These are phyloP conservation scores for Cutaneotrichosporon spelunceum DNA, from an alignment of 1,284 basidiomycete genomes.

Conservation along the genomic window DNA sequence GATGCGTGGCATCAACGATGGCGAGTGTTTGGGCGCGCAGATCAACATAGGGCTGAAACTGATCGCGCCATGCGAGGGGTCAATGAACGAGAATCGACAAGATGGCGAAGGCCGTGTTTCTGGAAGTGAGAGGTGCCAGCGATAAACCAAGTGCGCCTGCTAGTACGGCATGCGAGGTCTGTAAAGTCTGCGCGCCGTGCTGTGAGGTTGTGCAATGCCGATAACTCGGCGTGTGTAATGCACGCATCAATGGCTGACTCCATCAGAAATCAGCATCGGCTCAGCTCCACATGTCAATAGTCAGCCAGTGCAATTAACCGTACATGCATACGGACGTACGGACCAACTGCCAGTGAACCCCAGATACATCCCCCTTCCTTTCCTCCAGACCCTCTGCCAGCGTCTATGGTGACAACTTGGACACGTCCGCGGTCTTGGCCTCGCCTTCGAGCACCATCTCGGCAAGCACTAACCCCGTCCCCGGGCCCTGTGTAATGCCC, in stretches of 20 bases:
- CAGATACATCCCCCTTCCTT: neutral
- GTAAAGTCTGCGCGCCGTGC: no score
- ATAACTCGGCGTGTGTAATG: neutral
- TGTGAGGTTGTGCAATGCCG: no score
- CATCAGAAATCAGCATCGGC: neutral
- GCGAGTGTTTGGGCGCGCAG: no score
- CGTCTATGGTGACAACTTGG: constrained; percentile 34
- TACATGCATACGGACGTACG: neutral
- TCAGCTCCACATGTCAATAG: neutral
- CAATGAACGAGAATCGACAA: no score
- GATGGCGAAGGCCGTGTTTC: no score
- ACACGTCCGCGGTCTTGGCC: constrained; percentile 55
- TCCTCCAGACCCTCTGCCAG: neutral
- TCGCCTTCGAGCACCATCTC: constrained; percentile 57
- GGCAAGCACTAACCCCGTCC: constrained; percentile 56
- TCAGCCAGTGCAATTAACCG: neutral
- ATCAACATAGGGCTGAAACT: no score
- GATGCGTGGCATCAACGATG: neutral
- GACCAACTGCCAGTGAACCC: neutral
- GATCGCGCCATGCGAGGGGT: no score
- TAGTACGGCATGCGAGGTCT: no score
- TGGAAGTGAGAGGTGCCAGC: no score
- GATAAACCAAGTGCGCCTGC: no score
- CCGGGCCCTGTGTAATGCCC: constrained; percentile 53
- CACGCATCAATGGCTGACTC: neutral